Conservation (phyloP, 148 eudicot genomes). For the Persicaria tinctoria region DNA sequence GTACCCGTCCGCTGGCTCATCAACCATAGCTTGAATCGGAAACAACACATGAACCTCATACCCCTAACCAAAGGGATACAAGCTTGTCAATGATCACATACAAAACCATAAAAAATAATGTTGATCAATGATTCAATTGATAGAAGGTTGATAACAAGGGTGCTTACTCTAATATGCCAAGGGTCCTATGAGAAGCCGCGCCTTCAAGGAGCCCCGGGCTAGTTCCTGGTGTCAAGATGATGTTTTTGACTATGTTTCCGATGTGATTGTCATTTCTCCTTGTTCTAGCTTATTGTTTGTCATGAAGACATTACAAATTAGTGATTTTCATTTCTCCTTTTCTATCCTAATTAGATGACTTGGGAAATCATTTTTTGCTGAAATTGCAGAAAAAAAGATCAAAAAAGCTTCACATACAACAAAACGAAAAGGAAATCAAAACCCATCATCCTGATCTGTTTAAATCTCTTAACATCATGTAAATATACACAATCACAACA, state of each 20-base stretch:
- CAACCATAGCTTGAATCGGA: constrained; percentile 99
- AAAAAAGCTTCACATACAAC: too few species aligned
- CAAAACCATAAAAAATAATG: neutral
- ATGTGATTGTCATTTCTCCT: constrained; percentile 65
- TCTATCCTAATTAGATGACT: too few species aligned
- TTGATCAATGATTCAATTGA: neutral
- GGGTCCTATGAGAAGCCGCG: constrained; percentile 47
- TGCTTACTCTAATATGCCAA: constrained; percentile 80
- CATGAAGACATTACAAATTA: neutral
- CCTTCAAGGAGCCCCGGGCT: constrained; percentile 57
- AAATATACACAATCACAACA: too few species aligned
- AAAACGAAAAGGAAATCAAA: too few species aligned
- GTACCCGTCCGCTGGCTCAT: constrained; percentile 96
- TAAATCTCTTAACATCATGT: too few species aligned
- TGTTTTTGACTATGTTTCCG: constrained; percentile 76
- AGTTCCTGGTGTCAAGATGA: constrained; percentile 57
- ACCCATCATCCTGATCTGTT: too few species aligned
- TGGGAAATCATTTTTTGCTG: too few species aligned
- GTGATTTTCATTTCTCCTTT: too few species aligned
- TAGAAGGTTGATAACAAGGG: neutral
- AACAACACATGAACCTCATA: constrained; percentile 75
- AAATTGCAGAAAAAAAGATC: too few species aligned
- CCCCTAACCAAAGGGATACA: constrained; percentile 35
- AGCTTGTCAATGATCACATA: neutral
- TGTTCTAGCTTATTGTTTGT: constrained; percentile 16